Evolutionary conservation across 768 basidiomycete species (phyloP).

Genomic region (button mushroom (Agaricus bisporus)): DNA sequence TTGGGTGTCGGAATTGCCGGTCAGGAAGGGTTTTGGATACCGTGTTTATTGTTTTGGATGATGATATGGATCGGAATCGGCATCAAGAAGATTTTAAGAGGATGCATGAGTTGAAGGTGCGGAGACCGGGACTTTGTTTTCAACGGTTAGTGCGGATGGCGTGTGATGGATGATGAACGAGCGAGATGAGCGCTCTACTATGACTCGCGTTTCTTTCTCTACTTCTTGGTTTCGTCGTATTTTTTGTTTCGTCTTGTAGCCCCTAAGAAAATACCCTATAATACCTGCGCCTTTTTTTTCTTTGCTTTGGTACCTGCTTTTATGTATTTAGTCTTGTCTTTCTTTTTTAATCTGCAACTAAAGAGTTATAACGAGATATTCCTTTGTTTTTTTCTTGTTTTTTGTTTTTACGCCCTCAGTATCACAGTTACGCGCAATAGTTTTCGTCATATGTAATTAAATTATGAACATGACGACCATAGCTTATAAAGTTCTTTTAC

Average conservation of each 20-base stretch:
- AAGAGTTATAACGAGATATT: not conserved
- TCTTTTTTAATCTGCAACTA: too few species aligned
- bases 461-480: not conserved
- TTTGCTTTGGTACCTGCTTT: not conserved
- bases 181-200: too few species aligned
- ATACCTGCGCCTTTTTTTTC: not conserved
- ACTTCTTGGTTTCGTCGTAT: not conserved
- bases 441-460: too few species aligned
- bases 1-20: constrained; percentile 9
- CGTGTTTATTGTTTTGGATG: constrained; percentile 13
- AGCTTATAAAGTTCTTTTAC: too few species aligned
- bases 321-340: not conserved
- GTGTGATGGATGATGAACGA: too few species aligned
- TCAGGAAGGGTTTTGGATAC: constrained; percentile 10
- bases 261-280: not conserved
- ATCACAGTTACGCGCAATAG: too few species aligned
- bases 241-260: not conserved
- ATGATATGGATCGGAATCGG: constrained; percentile 14
- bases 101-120: constrained; percentile 7
- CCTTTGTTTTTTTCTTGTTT: not conserved
- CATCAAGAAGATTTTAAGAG: constrained; percentile 7
- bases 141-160: constrained; percentile 6
- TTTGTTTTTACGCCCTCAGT: too few species aligned
- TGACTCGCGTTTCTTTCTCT: not conserved
- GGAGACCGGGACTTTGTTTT: constrained; percentile 5